Evolutionary conservation across 768 basidiomycete species (phyloP).

Genomic region (Mrakia frigida): DNA sequence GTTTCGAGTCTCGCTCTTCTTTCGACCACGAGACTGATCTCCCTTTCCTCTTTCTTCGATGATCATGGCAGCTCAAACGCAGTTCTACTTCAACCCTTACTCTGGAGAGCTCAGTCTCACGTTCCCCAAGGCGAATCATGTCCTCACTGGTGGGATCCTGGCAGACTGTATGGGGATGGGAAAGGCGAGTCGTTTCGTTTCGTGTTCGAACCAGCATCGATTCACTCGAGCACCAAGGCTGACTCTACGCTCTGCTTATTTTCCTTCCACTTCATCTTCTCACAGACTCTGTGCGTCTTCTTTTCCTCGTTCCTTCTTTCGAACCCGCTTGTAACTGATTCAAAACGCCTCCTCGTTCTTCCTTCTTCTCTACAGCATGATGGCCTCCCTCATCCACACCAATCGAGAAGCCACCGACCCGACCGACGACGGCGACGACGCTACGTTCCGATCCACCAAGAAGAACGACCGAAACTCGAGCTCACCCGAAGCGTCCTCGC

Average conservation of each 20-base stretch:
- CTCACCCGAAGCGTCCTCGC: constrained; percentile 32
- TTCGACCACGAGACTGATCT: neutral
- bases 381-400: constrained; percentile 80
- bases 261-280: neutral
- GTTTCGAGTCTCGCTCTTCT: neutral
- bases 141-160: constrained; percentile 78
- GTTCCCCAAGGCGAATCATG: constrained; percentile 74
- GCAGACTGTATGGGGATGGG: constrained; percentile 74
- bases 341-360: no score
- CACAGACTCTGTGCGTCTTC: neutral
- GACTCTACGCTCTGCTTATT: neutral
- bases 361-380: constrained; percentile 49
- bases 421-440: neutral
- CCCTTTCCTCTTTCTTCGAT: neutral
- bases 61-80: constrained; percentile 29
- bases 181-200: constrained; percentile 53
- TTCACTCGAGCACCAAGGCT: neutral
- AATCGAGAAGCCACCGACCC: constrained; percentile 49
- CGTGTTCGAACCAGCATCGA: neutral
- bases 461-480: constrained; percentile 17
- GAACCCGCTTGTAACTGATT: no score
- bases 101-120: constrained; percentile 76
- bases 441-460: constrained; percentile 40
- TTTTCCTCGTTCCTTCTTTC: neutral
- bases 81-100: constrained; percentile 85